phyloP scores from a whole-genome alignment of 1,284 basidiomycete genomes.

The Moniliella sp. region DNA sequence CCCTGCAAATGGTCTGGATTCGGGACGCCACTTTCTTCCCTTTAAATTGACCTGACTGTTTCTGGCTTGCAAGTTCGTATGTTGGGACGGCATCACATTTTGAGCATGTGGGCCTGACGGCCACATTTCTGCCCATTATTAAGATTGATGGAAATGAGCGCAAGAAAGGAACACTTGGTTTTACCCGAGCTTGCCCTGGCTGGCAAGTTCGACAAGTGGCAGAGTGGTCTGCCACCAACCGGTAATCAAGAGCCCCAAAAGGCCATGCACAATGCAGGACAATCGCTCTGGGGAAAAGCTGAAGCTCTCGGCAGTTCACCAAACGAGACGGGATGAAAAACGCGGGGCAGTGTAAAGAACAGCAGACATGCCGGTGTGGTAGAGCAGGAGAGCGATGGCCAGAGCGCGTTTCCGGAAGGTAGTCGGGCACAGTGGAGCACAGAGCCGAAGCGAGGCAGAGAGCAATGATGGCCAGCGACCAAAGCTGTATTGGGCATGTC shows the following conservation, averaged over 20 bases:
- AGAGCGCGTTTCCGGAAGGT: constrained; percentile 57
- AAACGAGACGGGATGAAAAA: constrained; percentile 50
- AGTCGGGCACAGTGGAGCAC: constrained; percentile 39
- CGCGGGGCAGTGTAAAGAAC: constrained; percentile 53
- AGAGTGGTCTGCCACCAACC: constrained; percentile 31
- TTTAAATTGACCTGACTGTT: too few relatives aligned
- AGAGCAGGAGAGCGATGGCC: constrained; percentile 51
- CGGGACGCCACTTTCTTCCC: too few relatives aligned
- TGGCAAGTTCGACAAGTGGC: not conserved
- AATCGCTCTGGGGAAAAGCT: constrained; percentile 11
- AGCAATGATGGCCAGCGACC: constrained; percentile 6
- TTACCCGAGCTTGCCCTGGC: not conserved
- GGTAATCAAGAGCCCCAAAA: constrained; percentile 9
- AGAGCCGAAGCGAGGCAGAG: constrained; percentile 8
- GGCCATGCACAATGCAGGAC: constrained; percentile 10
- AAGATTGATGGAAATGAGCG: too few relatives aligned
- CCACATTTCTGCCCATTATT: too few relatives aligned
- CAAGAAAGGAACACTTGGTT: too few relatives aligned
- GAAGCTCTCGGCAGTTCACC: constrained; percentile 44
- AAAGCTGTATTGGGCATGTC: constrained; percentile 36
- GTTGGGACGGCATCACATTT: too few relatives aligned
- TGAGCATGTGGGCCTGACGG: too few relatives aligned
- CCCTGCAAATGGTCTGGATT: too few relatives aligned
- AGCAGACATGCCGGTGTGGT: constrained; percentile 53
- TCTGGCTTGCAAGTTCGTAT: too few relatives aligned